Percentiles rank a stretch among this genome's conserved stretches.
Evolutionary conservation across 2,329 filamentous ascomycete genomes (phyloP).

Genomic region (Bretziella fagacearum): DNA sequence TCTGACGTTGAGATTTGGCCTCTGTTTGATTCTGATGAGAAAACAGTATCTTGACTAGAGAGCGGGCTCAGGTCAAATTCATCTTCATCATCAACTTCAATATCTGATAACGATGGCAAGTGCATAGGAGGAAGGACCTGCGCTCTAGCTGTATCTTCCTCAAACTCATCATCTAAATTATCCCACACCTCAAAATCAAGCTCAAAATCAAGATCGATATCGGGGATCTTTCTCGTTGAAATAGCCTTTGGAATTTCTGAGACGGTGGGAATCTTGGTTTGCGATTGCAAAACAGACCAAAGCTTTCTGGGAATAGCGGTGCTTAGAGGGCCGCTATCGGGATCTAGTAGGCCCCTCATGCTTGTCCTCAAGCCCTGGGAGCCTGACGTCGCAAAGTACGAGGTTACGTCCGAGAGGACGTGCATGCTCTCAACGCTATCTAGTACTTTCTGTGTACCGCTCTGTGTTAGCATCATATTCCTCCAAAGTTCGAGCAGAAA

Average conservation of each 20-base stretch:
- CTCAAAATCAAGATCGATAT: conserved; percentile 1
- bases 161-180: conserved; percentile 6
- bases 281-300: conserved; percentile 12
- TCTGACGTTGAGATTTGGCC: background rate
- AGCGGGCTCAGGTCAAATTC: background rate
- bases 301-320: conserved; percentile 8
- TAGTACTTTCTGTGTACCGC: conserved; percentile 6
- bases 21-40: conserved; percentile 5
- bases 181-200: conserved; percentile 6
- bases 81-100: conserved; percentile 10
- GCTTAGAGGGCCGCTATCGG: background rate
- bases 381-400: conserved; percentile 12
- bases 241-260: background rate
- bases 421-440: conserved; percentile 10
- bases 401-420: conserved; percentile 13
- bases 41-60: background rate
- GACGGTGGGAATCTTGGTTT: conserved; percentile 7
- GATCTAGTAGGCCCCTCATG: conserved; percentile 6
- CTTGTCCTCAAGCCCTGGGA: conserved; percentile 10
- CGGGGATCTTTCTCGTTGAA: background rate
- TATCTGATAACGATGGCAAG: conserved; percentile 8
- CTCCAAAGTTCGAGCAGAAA: no score
- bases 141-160: background rate
- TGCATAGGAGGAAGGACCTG: background rate
- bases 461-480: background rate